Evolutionary conservation across 495 filamentous ascomycete genomes (phyloP).

Genomic region (Aspergillus bridgeri): DNA sequence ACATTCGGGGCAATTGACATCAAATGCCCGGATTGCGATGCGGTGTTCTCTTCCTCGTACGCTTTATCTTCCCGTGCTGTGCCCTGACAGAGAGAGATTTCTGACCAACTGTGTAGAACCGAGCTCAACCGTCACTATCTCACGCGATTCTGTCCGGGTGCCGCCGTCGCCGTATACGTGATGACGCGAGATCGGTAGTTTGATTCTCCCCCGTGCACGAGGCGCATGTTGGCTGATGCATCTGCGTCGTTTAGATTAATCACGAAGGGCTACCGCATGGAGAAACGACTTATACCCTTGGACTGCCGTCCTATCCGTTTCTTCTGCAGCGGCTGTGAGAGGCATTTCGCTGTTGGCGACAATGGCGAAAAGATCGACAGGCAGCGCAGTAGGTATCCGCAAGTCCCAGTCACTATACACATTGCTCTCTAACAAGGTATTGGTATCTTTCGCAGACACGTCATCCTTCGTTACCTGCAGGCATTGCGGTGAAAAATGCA

Average conservation of each 20-base stretch:
- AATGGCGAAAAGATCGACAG: constrained; percentile 18
- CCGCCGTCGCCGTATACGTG: constrained; percentile 29
- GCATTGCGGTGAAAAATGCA: constrained; percentile 25
- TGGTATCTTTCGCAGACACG: constrained; percentile 8
- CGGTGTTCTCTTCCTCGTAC: constrained; percentile 27
- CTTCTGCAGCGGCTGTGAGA: constrained; percentile 25
- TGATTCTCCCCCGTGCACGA: neutral
- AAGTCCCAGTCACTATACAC: neutral
- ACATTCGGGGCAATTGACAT: constrained; percentile 22
- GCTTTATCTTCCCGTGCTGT: constrained; percentile 1
- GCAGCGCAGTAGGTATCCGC: constrained; percentile 15
- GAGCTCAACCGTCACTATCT: constrained; percentile 29
- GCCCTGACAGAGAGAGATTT: neutral
- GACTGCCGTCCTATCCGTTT: constrained; percentile 24
- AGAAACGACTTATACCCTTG: constrained; percentile 27
- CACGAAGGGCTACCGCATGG: constrained; percentile 33
- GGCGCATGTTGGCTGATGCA: neutral
- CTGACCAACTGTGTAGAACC: constrained; percentile 11
- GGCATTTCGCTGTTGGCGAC: constrained; percentile 18
- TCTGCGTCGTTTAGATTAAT: constrained; percentile 18
- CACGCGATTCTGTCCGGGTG: constrained; percentile 27
- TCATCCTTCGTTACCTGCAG: constrained; percentile 19
- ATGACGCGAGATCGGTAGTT: constrained; percentile 32
- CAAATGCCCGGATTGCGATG: constrained; percentile 30
- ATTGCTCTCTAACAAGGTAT: constrained; percentile 7